Base-by-base conservation (phyloP, 1,139 yeast species). In the Hemisphaericaspora xylofermentans region DNA sequence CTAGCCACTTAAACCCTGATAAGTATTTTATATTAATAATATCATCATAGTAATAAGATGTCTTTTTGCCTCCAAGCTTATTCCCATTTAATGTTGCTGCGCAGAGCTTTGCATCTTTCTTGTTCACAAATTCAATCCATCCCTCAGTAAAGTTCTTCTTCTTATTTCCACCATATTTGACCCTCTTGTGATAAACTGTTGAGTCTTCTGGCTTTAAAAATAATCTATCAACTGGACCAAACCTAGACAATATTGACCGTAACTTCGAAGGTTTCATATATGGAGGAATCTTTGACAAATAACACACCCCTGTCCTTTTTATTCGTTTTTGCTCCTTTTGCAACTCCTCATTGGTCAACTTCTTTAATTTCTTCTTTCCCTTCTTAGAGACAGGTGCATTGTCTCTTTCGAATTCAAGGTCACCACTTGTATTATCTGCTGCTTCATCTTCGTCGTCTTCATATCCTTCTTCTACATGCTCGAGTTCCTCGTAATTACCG, bases 211-310 rank as follows among this genome's bases (percentile, higher is more conserved):
- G 96, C 50, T 88, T 86, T 48, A 94, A 67, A 58, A 86, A 94
- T 12, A 93, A 68, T 48, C 98, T 74, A 51, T 88, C 96, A 8
- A 91, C 76, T 45, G 80, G 82, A 7, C 99, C 99, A 63, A 91
- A 94, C 48, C 88, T 70, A 1, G 82, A 62, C 29, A 94, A 68
- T 12, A 93, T 77, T 42, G 89, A 94, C 52, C 95, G 76, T 64
- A 93, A 71, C 58, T 89, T 93, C 2, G 85, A 79, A 0, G 99
- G 98, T 58, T 89, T 89, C 98, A 93, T 94, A 58, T 86, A 93
- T 25, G 98, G 98, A 0, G 99, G 99, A 8, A 94, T 78, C 43
- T 84, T 75, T 0, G 98, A 89, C 4, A 93, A 65, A 54, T 93
- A 94, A 18, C 95, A 84, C 2, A 94, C 97, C 2, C 98, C 99